Base-by-base conservation (phyloP, 2,329 filamentous ascomycete genomes). In the Fusarium annulatum region DNA sequence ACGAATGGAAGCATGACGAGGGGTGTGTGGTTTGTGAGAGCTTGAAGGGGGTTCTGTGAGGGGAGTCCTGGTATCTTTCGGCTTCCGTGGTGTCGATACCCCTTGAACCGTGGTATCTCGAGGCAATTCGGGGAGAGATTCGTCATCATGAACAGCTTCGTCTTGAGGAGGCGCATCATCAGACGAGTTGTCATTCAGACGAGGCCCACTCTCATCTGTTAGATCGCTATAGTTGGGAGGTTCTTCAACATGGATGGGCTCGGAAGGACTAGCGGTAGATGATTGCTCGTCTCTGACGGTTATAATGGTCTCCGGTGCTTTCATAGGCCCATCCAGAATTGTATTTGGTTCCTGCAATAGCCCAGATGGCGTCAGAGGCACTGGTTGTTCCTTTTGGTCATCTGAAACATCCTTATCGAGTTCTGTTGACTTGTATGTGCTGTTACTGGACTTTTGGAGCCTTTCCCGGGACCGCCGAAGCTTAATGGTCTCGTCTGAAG, bases 1-100 rank as follows among this genome's bases (percentile, higher is more conserved):
- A 51, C 60, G 76, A 53, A 72, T 76, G 51, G 76, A 63, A 9
- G 73, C 72, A 7, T 73, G 77, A 5, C 78, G 69, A 30, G 76
- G 78, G 9, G 79, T 80, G 45, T 71, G 76, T 3, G 80, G 80
- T 14, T 74, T 79, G 21, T 73, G 70, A 28, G 76, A 64, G 10
- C 64, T 76, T 26, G 73, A 77, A 15, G 69, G 57, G 14, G 67
- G 67, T 19, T 57, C 60, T 30, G 46, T n/a, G 26, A 26, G 45
- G 56, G 42, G 36, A 7, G 30, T 12, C 11, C 36, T 56, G 16
- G 21, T 41, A 9, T 45, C 49, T 28, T 63, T 72, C 10, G 42
- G 49, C 28, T 62, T 71, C 26, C 45, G 68, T 15, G 67, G 72
- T 12, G 59, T 70, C 15, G 64, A 61, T 19, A 26, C 36, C 45